These are phyloP conservation scores for Coemansia sp. DNA, from an alignment of 192 early-diverging fungal species.

Conservation along the genomic window DNA sequence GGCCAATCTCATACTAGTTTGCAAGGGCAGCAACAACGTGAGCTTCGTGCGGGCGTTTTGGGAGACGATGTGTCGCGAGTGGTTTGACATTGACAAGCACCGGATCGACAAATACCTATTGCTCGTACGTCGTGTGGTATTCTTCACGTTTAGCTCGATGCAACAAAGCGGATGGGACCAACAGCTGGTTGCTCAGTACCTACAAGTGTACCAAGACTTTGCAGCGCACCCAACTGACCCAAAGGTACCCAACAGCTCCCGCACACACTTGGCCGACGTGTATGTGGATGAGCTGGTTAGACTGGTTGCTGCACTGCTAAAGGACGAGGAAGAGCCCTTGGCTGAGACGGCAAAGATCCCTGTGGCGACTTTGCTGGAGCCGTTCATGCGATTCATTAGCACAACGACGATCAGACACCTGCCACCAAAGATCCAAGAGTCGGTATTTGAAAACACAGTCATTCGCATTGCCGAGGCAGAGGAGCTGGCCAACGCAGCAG, in stretches of 20 bases:
- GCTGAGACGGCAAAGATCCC: constrained; percentile 23
- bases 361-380: constrained; percentile 41
- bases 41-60: constrained; percentile 48
- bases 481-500: constrained; percentile 16
- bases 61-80: constrained; percentile 53
- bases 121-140: constrained; percentile 47
- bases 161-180: constrained; percentile 37
- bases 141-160: constrained; percentile 37
- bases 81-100: constrained; percentile 52
- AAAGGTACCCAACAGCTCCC: constrained; percentile 40
- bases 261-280: constrained; percentile 43
- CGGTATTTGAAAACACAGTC: constrained; percentile 47
- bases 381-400: constrained; percentile 45
- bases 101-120: constrained; percentile 51
- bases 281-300: constrained; percentile 49
- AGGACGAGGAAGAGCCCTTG: constrained; percentile 7
- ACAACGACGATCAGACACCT: constrained; percentile 36
- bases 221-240: constrained; percentile 31
- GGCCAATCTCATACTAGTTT: constrained; percentile 49
- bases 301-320: constrained; percentile 15
- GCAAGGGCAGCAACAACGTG: constrained; percentile 34
- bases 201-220: constrained; percentile 24
- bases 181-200: constrained; percentile 22
- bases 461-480: constrained; percentile 52
- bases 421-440: constrained; percentile 34